These are phyloP conservation scores for Kuraishia capsulata DNA, from an alignment of 805 yeast genomes.

Conservation along the genomic window DNA sequence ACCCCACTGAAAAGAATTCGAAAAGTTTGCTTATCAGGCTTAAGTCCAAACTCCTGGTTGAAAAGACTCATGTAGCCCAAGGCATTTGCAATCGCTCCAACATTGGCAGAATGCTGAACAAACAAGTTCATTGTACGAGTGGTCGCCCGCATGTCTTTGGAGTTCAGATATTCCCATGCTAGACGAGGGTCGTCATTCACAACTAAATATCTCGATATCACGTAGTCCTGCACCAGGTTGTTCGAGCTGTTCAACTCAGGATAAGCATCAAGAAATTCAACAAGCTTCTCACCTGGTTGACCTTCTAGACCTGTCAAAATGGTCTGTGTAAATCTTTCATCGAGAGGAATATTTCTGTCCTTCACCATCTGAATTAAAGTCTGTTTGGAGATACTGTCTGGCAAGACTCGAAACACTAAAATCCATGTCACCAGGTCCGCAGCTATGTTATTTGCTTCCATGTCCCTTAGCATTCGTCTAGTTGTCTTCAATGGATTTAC, in stretches of 20 bases:
- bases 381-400: conserved; percentile 23
- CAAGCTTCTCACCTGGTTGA: background rate
- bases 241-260: background rate
- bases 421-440: conserved; percentile 31
- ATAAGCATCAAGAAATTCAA: background rate
- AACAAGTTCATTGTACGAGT: background rate
- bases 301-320: background rate
- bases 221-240: background rate
- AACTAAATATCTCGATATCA: background rate
- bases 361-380: conserved; percentile 22
- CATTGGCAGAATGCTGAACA: background rate
- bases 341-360: conserved; percentile 1
- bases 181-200: background rate
- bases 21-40: conserved; percentile 22
- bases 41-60: conserved; percentile 11
- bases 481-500: conserved; percentile 8
- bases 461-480: conserved; percentile 19
- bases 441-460: conserved; percentile 16
- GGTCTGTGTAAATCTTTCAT: background rate
- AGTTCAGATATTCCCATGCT: background rate
- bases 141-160: background rate
- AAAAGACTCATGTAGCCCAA: background rate
- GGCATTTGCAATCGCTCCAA: background rate
- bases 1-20: conserved; percentile 24
- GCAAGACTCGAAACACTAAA: conserved; percentile 20